A percentile compares a stretch with the other conserved stretches of the same genome.
phyloP scores from a whole-genome alignment of 192 early-diverging fungal species.

The Paraglomus occultum region DNA sequence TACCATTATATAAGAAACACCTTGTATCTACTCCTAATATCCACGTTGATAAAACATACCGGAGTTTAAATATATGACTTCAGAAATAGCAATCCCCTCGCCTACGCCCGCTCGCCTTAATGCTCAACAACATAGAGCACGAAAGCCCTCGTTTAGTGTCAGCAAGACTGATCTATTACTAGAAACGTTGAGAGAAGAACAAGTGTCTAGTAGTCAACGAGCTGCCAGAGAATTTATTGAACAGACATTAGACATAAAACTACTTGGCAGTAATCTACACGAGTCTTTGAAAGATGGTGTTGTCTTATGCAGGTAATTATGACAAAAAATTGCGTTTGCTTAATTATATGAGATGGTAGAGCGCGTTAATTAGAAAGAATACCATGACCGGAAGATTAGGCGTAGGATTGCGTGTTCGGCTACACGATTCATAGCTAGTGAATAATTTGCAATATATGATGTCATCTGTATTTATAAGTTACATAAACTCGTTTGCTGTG shows the following conservation, averaged over 20 bases:
- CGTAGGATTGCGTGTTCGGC: not conserved
- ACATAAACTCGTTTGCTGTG: too few species aligned
- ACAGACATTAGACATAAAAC: slow-evolving; percentile 51
- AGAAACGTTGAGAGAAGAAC: slow-evolving; percentile 56
- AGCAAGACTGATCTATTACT: slow-evolving; percentile 49
- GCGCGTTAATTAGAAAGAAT: not conserved
- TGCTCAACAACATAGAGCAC: not conserved
- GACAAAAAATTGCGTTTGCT: not conserved
- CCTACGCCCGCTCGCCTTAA: not conserved
- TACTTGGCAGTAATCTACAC: slow-evolving; percentile 58
- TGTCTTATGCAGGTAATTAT: slow-evolving; percentile 74
- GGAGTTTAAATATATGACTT: too few species aligned
- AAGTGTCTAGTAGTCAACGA: slow-evolving; percentile 58
- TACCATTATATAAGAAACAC: too few species aligned
- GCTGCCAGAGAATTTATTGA: slow-evolving; percentile 65
- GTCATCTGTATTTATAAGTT: too few species aligned
- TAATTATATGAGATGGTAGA: not conserved
- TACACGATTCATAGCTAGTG: too few species aligned
- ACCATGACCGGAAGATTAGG: not conserved
- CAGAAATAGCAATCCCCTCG: too few species aligned
- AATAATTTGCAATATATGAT: too few species aligned
- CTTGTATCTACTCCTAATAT: too few species aligned
- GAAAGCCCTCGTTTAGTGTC: slow-evolving; percentile 4
- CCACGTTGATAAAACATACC: too few species aligned
- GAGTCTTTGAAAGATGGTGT: slow-evolving; percentile 71